Base-by-base conservation (phyloP, 2,329 filamentous ascomycete species). In the Fusarium dimerum region DNA sequence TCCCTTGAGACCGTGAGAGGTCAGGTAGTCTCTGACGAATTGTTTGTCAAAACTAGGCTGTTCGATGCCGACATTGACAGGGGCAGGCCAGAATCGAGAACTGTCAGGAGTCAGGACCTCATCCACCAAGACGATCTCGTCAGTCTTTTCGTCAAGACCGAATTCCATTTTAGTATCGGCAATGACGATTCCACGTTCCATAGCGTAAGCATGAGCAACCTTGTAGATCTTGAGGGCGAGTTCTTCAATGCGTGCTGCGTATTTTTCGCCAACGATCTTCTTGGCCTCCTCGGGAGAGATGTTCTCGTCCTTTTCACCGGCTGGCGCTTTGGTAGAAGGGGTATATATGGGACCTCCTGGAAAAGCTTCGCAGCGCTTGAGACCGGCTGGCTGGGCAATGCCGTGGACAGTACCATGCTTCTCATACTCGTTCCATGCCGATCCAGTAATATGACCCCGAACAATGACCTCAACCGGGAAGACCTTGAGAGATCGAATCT, bases 31-130 rank as follows among this genome's bases (percentile, higher is more conserved):
- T 42, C 92, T 79, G 61, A 96, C 71, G 64, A 82, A 87, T 72
- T 92, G 88, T 77, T 97, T 97, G 69, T 96, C 92, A 60, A 92
- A 93, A 72, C 89, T 93, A 52, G 87, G 81, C 76, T 95, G 91
- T 47, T 87, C 80, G 52, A 79, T 79, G 1, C 92, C 91, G 48
- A 89, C 74, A 68, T 60, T 57, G 20, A 79, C 79, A 39, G 85
- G 84, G 57, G 81, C 83, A 1, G 86, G 86, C 92, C 92, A 97
- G 78, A 96, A 96, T 13, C 92, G 83, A 40, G 88, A 92, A 50
- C 83, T 87, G 68, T 90, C 87, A 20, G 62, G 60, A 12, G 62
- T 65, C 48, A 65, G 26, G 29, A 65, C 57, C 43, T 63, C 60
- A 7, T 65, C 62, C 13, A 60, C 62, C 17, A 68, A 56, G 29